Evolutionary conservation across 768 basidiomycete genomes (phyloP), one percentile per base, ranked within the genome.

Genomic region (Dentipellis sp.): DNA sequence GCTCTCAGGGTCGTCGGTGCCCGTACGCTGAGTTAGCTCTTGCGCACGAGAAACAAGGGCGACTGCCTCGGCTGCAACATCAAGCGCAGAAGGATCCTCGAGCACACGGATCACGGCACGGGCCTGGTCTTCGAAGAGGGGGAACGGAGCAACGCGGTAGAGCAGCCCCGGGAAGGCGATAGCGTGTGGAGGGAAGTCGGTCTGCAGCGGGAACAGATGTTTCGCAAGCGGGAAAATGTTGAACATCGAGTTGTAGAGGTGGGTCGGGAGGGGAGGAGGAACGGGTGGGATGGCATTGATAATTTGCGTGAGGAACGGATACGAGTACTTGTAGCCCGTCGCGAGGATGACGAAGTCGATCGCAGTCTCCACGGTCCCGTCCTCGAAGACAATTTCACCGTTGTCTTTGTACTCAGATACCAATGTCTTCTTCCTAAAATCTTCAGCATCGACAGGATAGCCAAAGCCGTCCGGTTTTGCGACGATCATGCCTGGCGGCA

Each of bases 101-200:
- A 88, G 86, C 0, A 77, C 79, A 21, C 74, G 73, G 19, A 83
- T 66, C 7, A 81, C 75, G 2, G 82, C 84, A 0, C 78, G 79
- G 0, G 85, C 84, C 69, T 95, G 94, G 0, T 80, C 81, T 68
- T 97, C 91, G 50, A 85, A 74, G 0, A 92, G 64, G 1, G 90
- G 91, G 57, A 94, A 78, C 2, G 92, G 93, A 0, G 77, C 77
- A 21, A 90, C 81, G 36, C 73, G 71, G 23, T 74, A 65, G 1
- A 74, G 74, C 10, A 91, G 76, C 2, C 87, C 81, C 52, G 87
- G 71, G 67, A 92, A 89, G 9, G 81, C 85, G 40, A 90, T 64
- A 4, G 77, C 77, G 1, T 74, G 65, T 1, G 75, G 71, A 1
- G 75, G 83, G 64, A 72, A 76, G 47, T 62, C 56, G 37, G 62